Evolutionary conservation across 805 yeast species (phyloP).

Genomic region (Kodamaea kakaduensis): DNA sequence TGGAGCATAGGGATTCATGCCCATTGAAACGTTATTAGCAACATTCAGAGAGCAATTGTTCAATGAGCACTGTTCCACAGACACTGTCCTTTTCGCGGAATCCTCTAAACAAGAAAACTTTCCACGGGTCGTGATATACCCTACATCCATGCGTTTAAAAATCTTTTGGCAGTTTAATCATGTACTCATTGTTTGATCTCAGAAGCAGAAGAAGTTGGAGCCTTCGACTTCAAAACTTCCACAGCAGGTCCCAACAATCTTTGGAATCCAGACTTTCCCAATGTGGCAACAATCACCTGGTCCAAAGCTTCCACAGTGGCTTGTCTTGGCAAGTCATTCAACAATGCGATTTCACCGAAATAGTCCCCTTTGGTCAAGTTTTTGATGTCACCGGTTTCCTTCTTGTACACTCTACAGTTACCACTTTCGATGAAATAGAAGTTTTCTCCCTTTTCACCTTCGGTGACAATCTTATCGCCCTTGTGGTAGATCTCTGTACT

Average conservation of each 20-base stretch:
- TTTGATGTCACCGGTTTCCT: conserved; percentile 56
- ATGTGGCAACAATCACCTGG: conserved; percentile 80
- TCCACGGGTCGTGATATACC: too few species aligned
- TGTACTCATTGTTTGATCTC: too few species aligned
- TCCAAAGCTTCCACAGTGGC: conserved; percentile 84
- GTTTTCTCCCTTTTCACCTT: conserved; percentile 66
- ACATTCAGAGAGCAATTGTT: too few species aligned
- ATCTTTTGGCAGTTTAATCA: too few species aligned
- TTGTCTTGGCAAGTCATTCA: conserved; percentile 89
- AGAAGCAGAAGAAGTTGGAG: conserved; percentile 58
- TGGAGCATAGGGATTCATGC: too few species aligned
- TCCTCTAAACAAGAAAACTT: too few species aligned
- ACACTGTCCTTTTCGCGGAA: too few species aligned
- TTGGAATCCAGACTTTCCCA: conserved; percentile 90
- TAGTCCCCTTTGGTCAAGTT: conserved; percentile 77
- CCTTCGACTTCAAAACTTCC: conserved; percentile 78
- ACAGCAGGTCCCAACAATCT: conserved; percentile 93
- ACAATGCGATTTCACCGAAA: conserved; percentile 93
- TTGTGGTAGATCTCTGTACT: conserved; percentile 67
- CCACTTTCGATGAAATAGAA: conserved; percentile 62
- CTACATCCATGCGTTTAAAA: too few species aligned
- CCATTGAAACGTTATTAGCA: too few species aligned
- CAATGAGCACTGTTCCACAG: too few species aligned
- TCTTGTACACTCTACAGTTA: conserved; percentile 67
- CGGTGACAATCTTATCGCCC: conserved; percentile 72